Evolutionary conservation across 2,329 filamentous ascomycete genomes (phyloP).

Genomic region (Hansfordia pulvinata): DNA sequence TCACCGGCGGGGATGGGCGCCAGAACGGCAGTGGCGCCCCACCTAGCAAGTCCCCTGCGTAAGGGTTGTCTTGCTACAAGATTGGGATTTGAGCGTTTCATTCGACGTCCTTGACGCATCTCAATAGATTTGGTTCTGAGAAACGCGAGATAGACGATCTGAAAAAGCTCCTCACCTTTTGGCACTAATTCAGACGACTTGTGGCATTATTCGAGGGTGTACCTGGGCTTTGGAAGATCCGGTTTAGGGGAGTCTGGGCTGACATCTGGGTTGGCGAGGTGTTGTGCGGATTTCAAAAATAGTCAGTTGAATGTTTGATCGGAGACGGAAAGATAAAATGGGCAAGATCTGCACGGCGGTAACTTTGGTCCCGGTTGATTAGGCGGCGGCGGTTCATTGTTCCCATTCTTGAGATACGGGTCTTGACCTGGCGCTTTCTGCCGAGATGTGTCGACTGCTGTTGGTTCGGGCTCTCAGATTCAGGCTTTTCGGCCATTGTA

Average conservation of each 20-base stretch:
- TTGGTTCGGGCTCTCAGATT: too few species aligned
- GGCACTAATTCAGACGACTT: constrained; percentile 28
- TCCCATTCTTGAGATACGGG: too few species aligned
- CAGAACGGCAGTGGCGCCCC: constrained; percentile 47
- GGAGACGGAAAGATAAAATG: constrained; percentile 27
- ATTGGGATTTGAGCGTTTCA: too few species aligned
- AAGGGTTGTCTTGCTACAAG: constrained; percentile 17
- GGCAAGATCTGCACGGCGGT: constrained; percentile 1
- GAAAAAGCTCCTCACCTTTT: constrained; percentile 20
- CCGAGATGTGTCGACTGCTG: too few species aligned
- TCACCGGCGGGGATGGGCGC: constrained; percentile 50
- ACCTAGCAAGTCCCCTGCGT: constrained; percentile 46
- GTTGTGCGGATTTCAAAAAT: constrained; percentile 12
- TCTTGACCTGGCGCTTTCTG: too few species aligned
- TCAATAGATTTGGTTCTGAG: constrained; percentile 25
- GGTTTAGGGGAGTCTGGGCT: constrained; percentile 19
- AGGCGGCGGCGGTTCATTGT: too few species aligned
- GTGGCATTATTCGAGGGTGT: constrained; percentile 24
- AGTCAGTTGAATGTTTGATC: constrained; percentile 20
- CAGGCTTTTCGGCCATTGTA: constrained; percentile 15
- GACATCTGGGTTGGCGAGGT: constrained; percentile 15
- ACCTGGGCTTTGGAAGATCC: constrained; percentile 28
- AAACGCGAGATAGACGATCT: constrained; percentile 25
- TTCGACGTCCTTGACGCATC: too few species aligned
- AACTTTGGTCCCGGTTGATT: constrained; percentile 6